Evolutionary conservation across 352 stramenopile genomes (phyloP).

Genomic region (Phytopythium sindhum): DNA sequence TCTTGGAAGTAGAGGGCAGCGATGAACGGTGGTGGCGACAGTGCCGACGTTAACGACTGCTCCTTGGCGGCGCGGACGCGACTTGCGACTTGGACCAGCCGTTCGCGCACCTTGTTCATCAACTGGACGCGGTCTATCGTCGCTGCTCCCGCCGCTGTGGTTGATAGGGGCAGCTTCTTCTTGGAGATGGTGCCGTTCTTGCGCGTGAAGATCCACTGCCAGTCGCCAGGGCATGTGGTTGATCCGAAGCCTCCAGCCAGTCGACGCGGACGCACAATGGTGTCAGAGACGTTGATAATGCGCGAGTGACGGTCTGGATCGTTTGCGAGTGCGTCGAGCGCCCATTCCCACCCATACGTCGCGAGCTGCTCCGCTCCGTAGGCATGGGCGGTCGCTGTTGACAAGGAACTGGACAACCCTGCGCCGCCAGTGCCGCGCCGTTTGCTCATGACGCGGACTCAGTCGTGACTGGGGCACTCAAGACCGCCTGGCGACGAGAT

Average conservation of each 20-base stretch:
- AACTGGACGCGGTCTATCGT: conserved; percentile 11
- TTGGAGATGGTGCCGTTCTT: conserved; percentile 42
- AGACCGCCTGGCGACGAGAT: no score
- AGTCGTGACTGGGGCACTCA: no score
- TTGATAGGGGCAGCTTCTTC: conserved; percentile 28
- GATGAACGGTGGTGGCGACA: conserved; percentile 5
- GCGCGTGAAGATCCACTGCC: conserved; percentile 45
- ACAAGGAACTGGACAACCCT: not conserved
- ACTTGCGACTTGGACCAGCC: conserved; percentile 36
- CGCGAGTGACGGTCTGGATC: conserved; percentile 20
- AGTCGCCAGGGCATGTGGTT: not conserved
- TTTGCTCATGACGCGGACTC: conserved; percentile 16
- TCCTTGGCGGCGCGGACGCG: conserved; percentile 12
- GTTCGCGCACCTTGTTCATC: conserved; percentile 35
- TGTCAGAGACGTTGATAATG: conserved; percentile 35
- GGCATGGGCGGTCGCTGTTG: not conserved
- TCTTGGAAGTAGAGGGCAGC: conserved; percentile 13
- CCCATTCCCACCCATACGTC: conserved; percentile 36
- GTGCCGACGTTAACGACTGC: not conserved
- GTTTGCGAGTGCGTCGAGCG: conserved; percentile 22
- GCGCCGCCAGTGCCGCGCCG: conserved; percentile 6
- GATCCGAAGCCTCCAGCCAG: not conserved
- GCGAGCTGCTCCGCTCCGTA: not conserved
- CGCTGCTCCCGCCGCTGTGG: not conserved
- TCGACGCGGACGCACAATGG: conserved; percentile 16